Percentiles rank a stretch among this genome's conserved stretches.
Evolutionary conservation across 139 green algal species (phyloP).

Genomic region (Monoraphidium neglectum): DNA sequence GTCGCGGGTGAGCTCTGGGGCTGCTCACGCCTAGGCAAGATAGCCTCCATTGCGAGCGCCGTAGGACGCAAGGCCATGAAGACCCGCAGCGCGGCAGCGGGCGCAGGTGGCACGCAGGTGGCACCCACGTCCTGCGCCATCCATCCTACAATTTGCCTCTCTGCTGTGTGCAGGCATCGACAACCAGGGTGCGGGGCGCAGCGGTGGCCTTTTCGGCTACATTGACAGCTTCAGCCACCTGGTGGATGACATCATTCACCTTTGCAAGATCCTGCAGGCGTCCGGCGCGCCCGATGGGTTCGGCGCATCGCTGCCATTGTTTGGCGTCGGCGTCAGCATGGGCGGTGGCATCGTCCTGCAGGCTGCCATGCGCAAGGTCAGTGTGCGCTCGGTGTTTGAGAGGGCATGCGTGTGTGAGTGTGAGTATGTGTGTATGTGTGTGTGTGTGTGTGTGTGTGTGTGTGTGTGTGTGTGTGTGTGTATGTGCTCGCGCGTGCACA

Average conservation of each 20-base stretch:
- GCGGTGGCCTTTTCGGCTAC: constrained; percentile 49
- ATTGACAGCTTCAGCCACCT: constrained; percentile 56
- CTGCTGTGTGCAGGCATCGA: constrained; percentile 62
- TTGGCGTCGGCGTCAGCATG: constrained; percentile 59
- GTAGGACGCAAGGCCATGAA: no score
- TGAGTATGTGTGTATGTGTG: no score
- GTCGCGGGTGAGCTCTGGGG: background rate
- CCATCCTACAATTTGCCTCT: no score
- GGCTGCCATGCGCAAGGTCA: constrained; percentile 24
- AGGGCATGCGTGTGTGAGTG: no score
- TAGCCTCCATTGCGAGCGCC: no score
- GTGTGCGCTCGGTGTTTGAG: background rate
- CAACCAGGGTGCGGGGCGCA: constrained; percentile 62
- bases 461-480: no score
- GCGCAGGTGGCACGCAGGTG: no score
- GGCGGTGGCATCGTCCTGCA: constrained; percentile 71
- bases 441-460: no score
- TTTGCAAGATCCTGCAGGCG: background rate
- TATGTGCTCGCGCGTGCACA: no score
- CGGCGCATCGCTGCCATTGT: constrained; percentile 45
- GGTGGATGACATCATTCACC: constrained; percentile 1
- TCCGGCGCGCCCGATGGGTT: background rate
- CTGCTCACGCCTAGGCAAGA: background rate
- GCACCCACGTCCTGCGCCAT: no score
- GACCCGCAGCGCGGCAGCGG: no score